A percentile compares a stretch with the other conserved stretches of the same genome.
These are phyloP conservation scores for Aspergillus asperescens DNA, from an alignment of 495 filamentous ascomycete genomes.

Conservation along the genomic window DNA sequence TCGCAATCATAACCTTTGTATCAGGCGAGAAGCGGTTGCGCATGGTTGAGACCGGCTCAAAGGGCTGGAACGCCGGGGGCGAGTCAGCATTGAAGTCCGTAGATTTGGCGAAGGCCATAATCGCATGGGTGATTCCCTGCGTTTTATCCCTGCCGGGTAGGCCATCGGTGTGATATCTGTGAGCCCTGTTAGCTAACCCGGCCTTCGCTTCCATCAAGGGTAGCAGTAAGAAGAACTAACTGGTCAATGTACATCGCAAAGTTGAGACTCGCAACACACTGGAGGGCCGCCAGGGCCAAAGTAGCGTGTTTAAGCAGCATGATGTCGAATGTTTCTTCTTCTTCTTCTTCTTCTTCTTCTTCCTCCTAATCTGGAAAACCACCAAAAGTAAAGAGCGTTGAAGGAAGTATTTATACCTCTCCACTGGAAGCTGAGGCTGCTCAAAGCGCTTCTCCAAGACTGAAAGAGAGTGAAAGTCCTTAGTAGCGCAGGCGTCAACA, in stretches of 20 bases:
- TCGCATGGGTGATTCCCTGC: constrained; percentile 48
- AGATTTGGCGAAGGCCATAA: constrained; percentile 62
- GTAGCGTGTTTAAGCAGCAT: constrained; percentile 28
- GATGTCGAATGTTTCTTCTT: too few species aligned
- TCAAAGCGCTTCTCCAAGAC: not conserved
- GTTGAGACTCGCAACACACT: constrained; percentile 24
- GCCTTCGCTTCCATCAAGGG: not conserved
- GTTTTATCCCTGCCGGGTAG: constrained; percentile 29
- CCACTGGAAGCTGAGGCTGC: not conserved
- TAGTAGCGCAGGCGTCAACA: too few species aligned
- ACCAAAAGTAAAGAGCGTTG: not conserved
- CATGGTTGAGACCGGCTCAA: constrained; percentile 51
- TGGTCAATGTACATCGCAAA: constrained; percentile 42
- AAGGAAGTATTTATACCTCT: not conserved
- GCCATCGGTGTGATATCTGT: constrained; percentile 29
- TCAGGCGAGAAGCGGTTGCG: constrained; percentile 53
- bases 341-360: too few species aligned
- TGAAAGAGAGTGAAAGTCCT: not conserved
- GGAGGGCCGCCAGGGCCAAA: constrained; percentile 31
- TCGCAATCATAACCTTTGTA: constrained; percentile 63
- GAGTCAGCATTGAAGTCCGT: constrained; percentile 53
- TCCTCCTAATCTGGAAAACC: not conserved
- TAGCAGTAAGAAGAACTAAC: constrained; percentile 22
- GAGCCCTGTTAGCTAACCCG: not conserved
- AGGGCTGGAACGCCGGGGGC: constrained; percentile 49